Conservation (phyloP, 2,329 filamentous ascomycete species). For the Cladophialophora exuberans region DNA sequence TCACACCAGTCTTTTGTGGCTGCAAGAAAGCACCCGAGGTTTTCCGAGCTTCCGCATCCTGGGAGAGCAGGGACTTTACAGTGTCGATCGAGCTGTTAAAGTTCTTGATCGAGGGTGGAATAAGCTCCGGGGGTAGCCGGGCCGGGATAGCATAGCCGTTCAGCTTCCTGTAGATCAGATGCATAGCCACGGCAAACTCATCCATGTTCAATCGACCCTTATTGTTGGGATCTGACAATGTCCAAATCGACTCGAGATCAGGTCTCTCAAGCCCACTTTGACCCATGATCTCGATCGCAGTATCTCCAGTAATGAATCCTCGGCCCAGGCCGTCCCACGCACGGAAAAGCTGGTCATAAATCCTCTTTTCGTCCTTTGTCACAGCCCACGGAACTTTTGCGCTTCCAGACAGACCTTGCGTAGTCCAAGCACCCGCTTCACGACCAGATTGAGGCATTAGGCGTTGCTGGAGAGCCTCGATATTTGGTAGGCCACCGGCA, state of each 20-base stretch:
- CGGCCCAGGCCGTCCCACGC: slow-evolving; percentile 96
- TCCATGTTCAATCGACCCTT: slow-evolving; percentile 93
- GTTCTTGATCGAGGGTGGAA: slow-evolving; percentile 92
- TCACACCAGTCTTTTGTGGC: slow-evolving; percentile 96
- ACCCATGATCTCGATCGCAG: slow-evolving; percentile 95
- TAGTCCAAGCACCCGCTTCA: slow-evolving; percentile 76
- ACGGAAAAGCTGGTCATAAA: slow-evolving; percentile 92
- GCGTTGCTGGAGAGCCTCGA: slow-evolving; percentile 85
- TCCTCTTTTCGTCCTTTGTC: slow-evolving; percentile 96
- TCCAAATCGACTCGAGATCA: slow-evolving; percentile 93
- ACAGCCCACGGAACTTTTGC: slow-evolving; percentile 98
- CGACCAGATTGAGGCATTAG: slow-evolving; percentile 98
- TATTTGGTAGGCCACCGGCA: slow-evolving; percentile 84
- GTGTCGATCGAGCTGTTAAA: slow-evolving; percentile 90
- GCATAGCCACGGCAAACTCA: slow-evolving; percentile 98
- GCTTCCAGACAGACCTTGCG: slow-evolving; percentile 85
- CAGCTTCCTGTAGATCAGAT: slow-evolving; percentile 95
- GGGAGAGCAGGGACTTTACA: slow-evolving; percentile 84
- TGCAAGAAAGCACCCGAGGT: slow-evolving; percentile 86
- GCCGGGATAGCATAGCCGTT: slow-evolving; percentile 93
- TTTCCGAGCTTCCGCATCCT: slow-evolving; percentile 89
- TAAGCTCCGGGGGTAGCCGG: slow-evolving; percentile 84
- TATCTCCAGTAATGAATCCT: slow-evolving; percentile 87
- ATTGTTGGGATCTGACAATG: slow-evolving; percentile 88
- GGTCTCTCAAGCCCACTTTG: slow-evolving; percentile 91